These are phyloP conservation scores for maize (Zea mays) DNA, from an alignment of 176 grass and related monocot species.

Conservation along the genomic window DNA sequence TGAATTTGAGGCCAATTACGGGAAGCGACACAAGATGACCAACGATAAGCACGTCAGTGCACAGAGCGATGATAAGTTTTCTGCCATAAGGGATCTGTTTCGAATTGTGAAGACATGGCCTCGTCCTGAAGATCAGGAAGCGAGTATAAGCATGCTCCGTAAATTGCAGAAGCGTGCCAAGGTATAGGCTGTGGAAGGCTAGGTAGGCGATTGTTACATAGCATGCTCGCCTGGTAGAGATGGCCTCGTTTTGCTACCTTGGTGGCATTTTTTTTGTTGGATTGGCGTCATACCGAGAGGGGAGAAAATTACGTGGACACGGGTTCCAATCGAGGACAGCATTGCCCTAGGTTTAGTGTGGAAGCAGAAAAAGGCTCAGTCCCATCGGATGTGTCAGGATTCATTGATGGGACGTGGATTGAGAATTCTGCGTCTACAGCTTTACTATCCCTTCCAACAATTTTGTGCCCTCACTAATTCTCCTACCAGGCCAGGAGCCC, in stretches of 20 bases:
- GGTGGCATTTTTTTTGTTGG: background rate
- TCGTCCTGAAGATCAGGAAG: conserved; percentile 35
- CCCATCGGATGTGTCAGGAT: background rate
- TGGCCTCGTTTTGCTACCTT: background rate
- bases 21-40: conserved; percentile 33
- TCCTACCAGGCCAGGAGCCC: background rate
- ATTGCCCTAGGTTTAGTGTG: background rate
- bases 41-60: conserved; percentile 24
- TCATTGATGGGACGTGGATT: background rate
- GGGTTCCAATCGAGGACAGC: background rate
- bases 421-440: background rate
- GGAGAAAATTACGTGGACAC: background rate
- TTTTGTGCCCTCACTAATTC: conserved; percentile 11
- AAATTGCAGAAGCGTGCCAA: conserved; percentile 59
- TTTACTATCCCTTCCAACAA: conserved; percentile 1
- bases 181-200: conserved; percentile 37
- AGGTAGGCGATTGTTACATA: conserved; percentile 36
- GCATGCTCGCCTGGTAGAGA: background rate
- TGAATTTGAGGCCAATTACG: conserved; percentile 78
- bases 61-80: conserved; percentile 33
- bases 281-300: conserved; percentile 18
- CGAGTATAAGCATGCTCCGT: conserved; percentile 45
- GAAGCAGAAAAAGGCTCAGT: background rate
- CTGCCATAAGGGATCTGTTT: conserved; percentile 57
- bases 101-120: conserved; percentile 32